Conservation (phyloP, 768 basidiomycete genomes). For the Lactarius tabidus region DNA sequence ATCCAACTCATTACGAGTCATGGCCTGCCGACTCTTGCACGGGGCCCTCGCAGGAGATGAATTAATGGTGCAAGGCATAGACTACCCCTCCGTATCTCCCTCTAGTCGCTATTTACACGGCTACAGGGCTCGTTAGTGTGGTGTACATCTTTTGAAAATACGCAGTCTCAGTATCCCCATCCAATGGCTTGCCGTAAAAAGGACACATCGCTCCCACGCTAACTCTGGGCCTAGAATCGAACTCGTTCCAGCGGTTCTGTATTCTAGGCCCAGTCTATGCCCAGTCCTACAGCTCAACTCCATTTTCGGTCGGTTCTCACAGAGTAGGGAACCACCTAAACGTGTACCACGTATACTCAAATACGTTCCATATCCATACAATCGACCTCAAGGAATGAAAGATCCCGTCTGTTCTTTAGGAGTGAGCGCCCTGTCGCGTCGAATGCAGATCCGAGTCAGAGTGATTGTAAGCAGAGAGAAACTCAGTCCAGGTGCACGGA, state of each 20-base stretch:
- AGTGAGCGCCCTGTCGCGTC: too few species aligned
- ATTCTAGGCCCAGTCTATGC: not conserved
- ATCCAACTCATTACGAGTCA: slow-evolving; percentile 4
- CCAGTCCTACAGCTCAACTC: not conserved
- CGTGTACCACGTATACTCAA: too few species aligned
- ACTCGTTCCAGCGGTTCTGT: not conserved
- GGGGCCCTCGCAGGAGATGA: slow-evolving; percentile 29
- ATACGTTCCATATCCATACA: too few species aligned
- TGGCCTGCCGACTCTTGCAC: slow-evolving; percentile 18
- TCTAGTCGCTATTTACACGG: slow-evolving; percentile 19
- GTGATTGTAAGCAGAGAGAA: too few species aligned
- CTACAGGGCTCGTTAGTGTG: slow-evolving; percentile 28
- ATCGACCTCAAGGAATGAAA: too few species aligned
- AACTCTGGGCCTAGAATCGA: not conserved
- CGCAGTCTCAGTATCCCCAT: not conserved
- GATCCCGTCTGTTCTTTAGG: too few species aligned
- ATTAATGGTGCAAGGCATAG: slow-evolving; percentile 29
- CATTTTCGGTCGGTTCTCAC: too few species aligned
- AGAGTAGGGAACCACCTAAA: too few species aligned
- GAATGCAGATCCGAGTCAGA: too few species aligned
- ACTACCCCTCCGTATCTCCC: slow-evolving; percentile 28
- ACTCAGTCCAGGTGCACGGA: too few species aligned
- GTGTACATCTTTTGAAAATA: slow-evolving; percentile 21
- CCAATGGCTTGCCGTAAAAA: not conserved
- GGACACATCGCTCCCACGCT: not conserved